phyloP scores from a whole-genome alignment of 495 filamentous ascomycete genomes.

The Podospora bellae-mahoneyi region DNA sequence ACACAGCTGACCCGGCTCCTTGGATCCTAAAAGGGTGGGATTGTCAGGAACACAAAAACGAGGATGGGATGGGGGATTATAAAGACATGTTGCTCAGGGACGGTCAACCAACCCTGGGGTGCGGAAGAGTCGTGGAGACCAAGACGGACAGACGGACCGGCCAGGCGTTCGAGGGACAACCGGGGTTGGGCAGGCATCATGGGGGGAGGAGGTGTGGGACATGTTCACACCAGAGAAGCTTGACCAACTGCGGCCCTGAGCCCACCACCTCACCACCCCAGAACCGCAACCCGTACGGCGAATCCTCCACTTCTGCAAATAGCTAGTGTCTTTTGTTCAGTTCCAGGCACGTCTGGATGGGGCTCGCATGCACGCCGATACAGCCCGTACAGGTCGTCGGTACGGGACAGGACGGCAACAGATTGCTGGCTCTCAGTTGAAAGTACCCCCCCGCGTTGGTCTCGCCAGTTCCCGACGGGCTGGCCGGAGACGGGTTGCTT shows the following conservation, averaged over 20 bases:
- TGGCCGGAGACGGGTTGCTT: constrained; percentile 20
- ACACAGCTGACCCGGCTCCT: constrained; percentile 24
- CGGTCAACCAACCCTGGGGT: constrained; percentile 14
- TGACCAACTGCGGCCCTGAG: constrained; percentile 25
- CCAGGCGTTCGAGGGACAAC: constrained; percentile 18
- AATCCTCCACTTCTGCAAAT: constrained; percentile 31
- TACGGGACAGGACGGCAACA: constrained; percentile 27
- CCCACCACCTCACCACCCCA: constrained; percentile 8
- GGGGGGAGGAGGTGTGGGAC: constrained; percentile 11
- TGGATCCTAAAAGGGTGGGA: constrained; percentile 18
- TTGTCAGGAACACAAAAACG: constrained; percentile 17
- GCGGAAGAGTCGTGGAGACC: constrained; percentile 14
- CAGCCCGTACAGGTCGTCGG: constrained; percentile 10
- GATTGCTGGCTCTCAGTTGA: constrained; percentile 22
- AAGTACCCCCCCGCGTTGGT: constrained; percentile 17
- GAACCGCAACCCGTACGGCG: constrained; percentile 8
- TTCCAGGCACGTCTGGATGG: constrained; percentile 1
- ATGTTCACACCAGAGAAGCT: constrained; percentile 24
- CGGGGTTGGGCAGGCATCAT: constrained; percentile 5
- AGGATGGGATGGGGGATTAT: constrained; percentile 24
- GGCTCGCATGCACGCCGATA: constrained; percentile 8
- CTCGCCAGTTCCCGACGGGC: constrained; percentile 20
- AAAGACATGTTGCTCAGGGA: constrained; percentile 17
- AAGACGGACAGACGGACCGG: constrained; percentile 31
- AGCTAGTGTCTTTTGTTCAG: constrained; percentile 13